Base-by-base conservation (phyloP, 1,284 basidiomycete genomes). In the Malassezia sympodialis region DNA sequence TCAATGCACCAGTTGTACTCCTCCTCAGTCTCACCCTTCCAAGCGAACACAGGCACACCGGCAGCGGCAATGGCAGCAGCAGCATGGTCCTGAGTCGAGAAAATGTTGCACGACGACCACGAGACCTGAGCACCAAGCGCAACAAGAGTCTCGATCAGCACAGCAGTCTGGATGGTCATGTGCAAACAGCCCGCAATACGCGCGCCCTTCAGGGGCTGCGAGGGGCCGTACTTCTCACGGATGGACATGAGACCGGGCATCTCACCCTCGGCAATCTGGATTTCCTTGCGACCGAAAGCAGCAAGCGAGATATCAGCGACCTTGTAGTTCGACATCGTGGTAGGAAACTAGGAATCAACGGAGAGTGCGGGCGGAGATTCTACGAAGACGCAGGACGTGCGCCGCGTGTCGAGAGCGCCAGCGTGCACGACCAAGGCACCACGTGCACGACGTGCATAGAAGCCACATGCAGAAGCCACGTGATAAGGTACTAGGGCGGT, bases 91-190 rank as follows among this genome's bases (percentile, higher is more conserved):
- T 78, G 94, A 55, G 93, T 99, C 54, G 94, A 98, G 81, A 94
- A 99, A 77, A 99, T 99, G 82, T 99, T 98, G 80, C 91, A 96
- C 69, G 93, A 98, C 43, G 94, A 98, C 94, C 93, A 99, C 68
- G 93, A 84, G 62, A 99, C 93, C 78, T 96, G 86, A 64, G 94
- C 93, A 76, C 93, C 93, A 72, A 98, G 84, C 65, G 85, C 85
- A 66, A 84, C 86, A 68, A 99, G 82, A 37, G 67, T 74, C 69
- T 70, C 70, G 61, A 75, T 75, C 49, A 74, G 64, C 43, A 67
- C 65, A 40, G 66, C 66, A 21, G 91, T 96, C 78, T 96, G 90
- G 75, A 93, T 90, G 72, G 90, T 93, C 88, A 88, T 87, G 64
- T 65, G 63, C 41, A 64, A 44, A 35, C 60, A 60, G 72, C 94